Base-by-base conservation (phyloP, 495 filamentous ascomycete species). In the Geopyxis carbonaria region DNA sequence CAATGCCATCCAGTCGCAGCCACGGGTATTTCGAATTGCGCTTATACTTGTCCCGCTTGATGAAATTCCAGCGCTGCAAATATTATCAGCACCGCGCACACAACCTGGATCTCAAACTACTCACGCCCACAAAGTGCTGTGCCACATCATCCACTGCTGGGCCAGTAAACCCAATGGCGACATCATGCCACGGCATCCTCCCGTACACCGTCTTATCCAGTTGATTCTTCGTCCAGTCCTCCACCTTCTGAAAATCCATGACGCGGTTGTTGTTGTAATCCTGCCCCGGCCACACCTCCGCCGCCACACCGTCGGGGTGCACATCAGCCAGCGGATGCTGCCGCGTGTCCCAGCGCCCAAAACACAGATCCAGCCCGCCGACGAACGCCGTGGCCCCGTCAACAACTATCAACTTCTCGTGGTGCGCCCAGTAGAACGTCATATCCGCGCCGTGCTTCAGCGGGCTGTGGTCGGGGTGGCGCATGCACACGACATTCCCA, bases 21-120 rank as follows among this genome's bases (percentile, higher is more conserved):
- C 86, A 97, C 35, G 87, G 81, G 37, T 78, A 85, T 24, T 67
- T 59, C 0, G 70, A 56, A 39, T 78, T 72, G 9, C 87, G 76
- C 61, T 97, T 97, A 64, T 97, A 93, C 60, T 97, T 94, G 65
- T 94, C 87, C 14, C 87, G 73, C 62, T 97, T 94, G 61, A 87
- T 65, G 45, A 93, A 91, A 57, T 97, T 97, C 89, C 89, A 94
- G 28, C 86, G 72, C 13, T 41, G 16, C 6, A 15, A 13, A 19
- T 15, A 20, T n/a, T 34, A n/a, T 22, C 10, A 29, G 40, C 21
- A 20, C 32, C 4, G 16, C 0, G 14, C 5, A 22, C 9, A 20
- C 27, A 16, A 22, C 11, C 4, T 10, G 13, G 16, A 47, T 22
- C 43, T 1, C 16, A 9, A n/a, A n/a, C 5, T 19, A 32, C 16